Conservation (phyloP, 2,329 filamentous ascomycete genomes). For the Penicillium crustosum region DNA sequence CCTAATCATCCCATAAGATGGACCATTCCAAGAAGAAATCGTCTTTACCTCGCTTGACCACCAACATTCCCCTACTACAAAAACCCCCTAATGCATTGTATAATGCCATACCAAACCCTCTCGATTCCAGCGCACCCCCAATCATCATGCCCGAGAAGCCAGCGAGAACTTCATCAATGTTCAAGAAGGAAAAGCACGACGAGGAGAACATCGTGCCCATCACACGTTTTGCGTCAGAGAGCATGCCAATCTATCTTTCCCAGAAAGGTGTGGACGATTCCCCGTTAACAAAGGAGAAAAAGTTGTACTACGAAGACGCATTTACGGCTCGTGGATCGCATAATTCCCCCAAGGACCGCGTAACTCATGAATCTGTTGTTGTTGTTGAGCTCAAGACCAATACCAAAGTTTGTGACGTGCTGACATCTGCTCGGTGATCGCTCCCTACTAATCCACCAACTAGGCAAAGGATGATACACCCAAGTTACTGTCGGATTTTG, state of each 20-base stretch:
- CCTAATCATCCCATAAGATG: constrained; percentile 7
- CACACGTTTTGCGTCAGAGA: constrained; percentile 13
- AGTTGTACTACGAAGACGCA: constrained; percentile 42
- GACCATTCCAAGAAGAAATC: constrained; percentile 14
- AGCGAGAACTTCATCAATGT: constrained; percentile 24
- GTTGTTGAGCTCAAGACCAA: constrained; percentile 66
- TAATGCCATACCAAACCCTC: constrained; percentile 12
- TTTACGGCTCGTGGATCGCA: constrained; percentile 41
- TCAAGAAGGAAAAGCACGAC: constrained; percentile 25
- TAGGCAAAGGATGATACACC: constrained; percentile 71
- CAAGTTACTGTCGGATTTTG: constrained; percentile 71
- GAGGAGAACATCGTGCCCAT: constrained; percentile 25
- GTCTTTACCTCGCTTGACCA: constrained; percentile 21
- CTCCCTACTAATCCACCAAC: constrained; percentile 19
- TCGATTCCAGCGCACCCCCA: constrained; percentile 21
- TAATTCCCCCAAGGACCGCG: constrained; percentile 46
- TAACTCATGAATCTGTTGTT: constrained; percentile 58
- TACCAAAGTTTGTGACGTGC: constrained; percentile 54
- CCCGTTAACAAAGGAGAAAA: constrained; percentile 32
- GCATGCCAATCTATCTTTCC: constrained; percentile 14
- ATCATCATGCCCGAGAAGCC: constrained; percentile 20
- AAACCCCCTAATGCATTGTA: constrained; percentile 1
- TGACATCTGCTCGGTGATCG: not conserved
- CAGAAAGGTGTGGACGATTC: constrained; percentile 13
- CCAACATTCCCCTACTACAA: constrained; percentile 12